A percentile compares a stretch with the other conserved stretches of the same genome.
Conservation (phyloP, 2,329 filamentous ascomycete genomes). For the Verticillium nonalfalfae region DNA sequence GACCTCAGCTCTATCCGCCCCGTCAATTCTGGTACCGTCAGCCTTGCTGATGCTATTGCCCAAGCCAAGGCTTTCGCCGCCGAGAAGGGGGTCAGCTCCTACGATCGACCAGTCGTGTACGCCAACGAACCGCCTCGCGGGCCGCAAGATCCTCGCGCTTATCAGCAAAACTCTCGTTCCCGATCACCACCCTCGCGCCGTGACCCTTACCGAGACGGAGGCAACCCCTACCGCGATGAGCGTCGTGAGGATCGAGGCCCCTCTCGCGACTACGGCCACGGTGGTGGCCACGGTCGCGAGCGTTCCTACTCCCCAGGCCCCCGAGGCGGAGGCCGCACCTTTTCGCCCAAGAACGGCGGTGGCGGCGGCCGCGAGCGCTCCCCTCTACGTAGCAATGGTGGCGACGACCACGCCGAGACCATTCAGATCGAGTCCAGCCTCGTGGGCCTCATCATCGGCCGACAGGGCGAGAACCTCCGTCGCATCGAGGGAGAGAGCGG, state of each 20-base stretch:
- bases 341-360: slow-evolving; percentile 48
- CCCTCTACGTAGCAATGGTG: slow-evolving; percentile 39
- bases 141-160: slow-evolving; percentile 39
- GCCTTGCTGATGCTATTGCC: slow-evolving; percentile 76
- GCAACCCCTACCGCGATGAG: slow-evolving; percentile 82
- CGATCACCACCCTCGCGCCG: slow-evolving; percentile 64
- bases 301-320: slow-evolving; percentile 65
- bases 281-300: slow-evolving; percentile 43
- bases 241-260: slow-evolving; percentile 54
- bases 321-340: slow-evolving; percentile 49
- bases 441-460: slow-evolving; percentile 85
- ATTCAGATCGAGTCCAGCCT: slow-evolving; percentile 82
- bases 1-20: slow-evolving; percentile 78
- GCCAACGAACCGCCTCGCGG: slow-evolving; percentile 24
- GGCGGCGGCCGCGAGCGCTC: slow-evolving; percentile 46
- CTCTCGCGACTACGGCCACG: slow-evolving; percentile 39
- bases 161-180: slow-evolving; percentile 57
- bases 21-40: slow-evolving; percentile 73
- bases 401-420: slow-evolving; percentile 69
- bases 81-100: slow-evolving; percentile 64
- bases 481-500: slow-evolving; percentile 78
- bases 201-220: slow-evolving; percentile 66
- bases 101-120: slow-evolving; percentile 50
- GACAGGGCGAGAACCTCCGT: slow-evolving; percentile 82
- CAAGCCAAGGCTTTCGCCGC: slow-evolving; percentile 78